These are phyloP conservation scores for Teratosphaeria pseudoeucalypti DNA, from an alignment of 2,329 filamentous ascomycete species.

Conservation along the genomic window DNA sequence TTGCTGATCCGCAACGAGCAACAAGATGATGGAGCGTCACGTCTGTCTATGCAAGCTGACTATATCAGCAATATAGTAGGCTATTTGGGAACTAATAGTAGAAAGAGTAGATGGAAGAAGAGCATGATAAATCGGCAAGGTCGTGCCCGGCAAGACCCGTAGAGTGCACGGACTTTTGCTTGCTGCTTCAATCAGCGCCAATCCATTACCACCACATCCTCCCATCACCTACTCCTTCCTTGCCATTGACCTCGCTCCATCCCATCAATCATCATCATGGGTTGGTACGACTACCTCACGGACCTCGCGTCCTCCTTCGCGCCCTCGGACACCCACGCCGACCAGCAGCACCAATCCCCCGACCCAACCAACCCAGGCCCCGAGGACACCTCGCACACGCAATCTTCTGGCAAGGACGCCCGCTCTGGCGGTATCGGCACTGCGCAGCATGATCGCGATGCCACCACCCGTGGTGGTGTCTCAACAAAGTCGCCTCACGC, in stretches of 20 bases:
- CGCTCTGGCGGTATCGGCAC: constrained; percentile 15
- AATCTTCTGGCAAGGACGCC: constrained; percentile 27
- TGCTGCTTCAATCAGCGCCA: background rate
- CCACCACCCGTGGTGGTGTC: constrained; percentile 28
- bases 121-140: background rate
- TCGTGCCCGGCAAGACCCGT: background rate
- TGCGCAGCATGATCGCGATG: constrained; percentile 20
- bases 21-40: no score
- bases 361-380: constrained; percentile 28
- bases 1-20: no score
- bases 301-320: constrained; percentile 54
- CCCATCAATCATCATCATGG: constrained; percentile 37
- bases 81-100: no score
- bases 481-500: constrained; percentile 29
- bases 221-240: constrained; percentile 1
- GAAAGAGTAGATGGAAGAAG: background rate
- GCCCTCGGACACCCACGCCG: constrained; percentile 44
- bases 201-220: constrained; percentile 1
- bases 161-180: background rate
- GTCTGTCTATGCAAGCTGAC: background rate
- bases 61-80: no score
- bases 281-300: constrained; percentile 54
- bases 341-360: constrained; percentile 38
- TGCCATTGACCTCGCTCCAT: constrained; percentile 1
- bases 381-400: constrained; percentile 36